Conservation (phyloP, 139 green algal species). For the Micromonas commoda region DNA sequence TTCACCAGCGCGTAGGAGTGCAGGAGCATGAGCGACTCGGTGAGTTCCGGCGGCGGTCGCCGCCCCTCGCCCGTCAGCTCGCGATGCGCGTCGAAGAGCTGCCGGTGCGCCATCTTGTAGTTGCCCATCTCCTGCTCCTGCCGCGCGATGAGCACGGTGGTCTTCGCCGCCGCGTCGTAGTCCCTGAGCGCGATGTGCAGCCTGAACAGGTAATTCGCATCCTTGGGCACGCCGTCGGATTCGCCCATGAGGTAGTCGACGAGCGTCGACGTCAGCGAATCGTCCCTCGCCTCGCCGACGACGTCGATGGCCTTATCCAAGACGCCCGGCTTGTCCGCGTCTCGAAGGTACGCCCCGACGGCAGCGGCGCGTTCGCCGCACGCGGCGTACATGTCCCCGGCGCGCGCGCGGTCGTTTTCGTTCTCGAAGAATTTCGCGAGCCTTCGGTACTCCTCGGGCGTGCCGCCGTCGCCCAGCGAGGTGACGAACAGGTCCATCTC, state of each 20-base stretch:
- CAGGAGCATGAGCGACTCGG: slow-evolving; percentile 46
- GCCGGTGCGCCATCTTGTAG: slow-evolving; percentile 68
- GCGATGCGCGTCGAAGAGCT: slow-evolving; percentile 54
- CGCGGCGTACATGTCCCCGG: slow-evolving; percentile 51
- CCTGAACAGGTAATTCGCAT: slow-evolving; percentile 53
- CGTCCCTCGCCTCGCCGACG: slow-evolving; percentile 39
- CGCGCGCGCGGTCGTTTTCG: slow-evolving; percentile 26
- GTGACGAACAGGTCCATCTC: slow-evolving; percentile 60
- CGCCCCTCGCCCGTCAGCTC: slow-evolving; percentile 47
- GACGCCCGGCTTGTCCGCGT: slow-evolving; percentile 32
- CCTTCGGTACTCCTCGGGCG: slow-evolving; percentile 50
- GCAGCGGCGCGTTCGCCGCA: slow-evolving; percentile 46
- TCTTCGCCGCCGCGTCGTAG: slow-evolving; percentile 53
- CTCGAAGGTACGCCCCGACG: slow-evolving; percentile 49
- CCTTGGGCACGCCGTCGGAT: slow-evolving; percentile 38
- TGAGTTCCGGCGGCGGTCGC: slow-evolving; percentile 46
- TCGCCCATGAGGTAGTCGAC: slow-evolving; percentile 55
- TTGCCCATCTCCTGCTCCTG: slow-evolving; percentile 65
- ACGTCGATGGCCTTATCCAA: slow-evolving; percentile 61
- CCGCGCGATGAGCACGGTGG: slow-evolving; percentile 38
- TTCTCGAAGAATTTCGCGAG: slow-evolving; percentile 42
- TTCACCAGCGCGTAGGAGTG: slow-evolving; percentile 76
- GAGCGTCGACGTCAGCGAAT: slow-evolving; percentile 42
- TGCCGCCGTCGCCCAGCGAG: not conserved
- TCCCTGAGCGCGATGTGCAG: slow-evolving; percentile 67